Percentiles rank a stretch among this genome's conserved stretches.
These are phyloP conservation scores for Spiraea crenata DNA, from an alignment of 331 rosid genomes.

Conservation along the genomic window DNA sequence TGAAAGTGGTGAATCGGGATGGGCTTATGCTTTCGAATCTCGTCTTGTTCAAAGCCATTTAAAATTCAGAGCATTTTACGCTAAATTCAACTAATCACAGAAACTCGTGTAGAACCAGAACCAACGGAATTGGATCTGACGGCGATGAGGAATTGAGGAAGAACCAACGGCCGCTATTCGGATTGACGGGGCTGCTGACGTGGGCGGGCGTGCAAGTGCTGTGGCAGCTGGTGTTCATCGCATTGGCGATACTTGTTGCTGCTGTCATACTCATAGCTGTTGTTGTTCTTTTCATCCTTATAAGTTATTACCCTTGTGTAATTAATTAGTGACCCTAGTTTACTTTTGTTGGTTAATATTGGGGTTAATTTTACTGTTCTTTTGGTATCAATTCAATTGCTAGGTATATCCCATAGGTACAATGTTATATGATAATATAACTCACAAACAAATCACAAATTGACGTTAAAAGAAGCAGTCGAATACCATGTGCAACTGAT, in stretches of 20 bases:
- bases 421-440: not conserved
- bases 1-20: no score
- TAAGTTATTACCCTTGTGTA: slow-evolving; percentile 66
- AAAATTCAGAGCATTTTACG: no score
- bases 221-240: slow-evolving; percentile 67
- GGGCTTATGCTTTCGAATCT: no score
- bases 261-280: slow-evolving; percentile 89
- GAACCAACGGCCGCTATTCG: slow-evolving; percentile 54
- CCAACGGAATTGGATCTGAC: slow-evolving; percentile 25
- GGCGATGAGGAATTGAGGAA: slow-evolving; percentile 27
- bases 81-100: no score
- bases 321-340: not conserved
- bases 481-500: no score
- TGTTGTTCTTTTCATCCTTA: slow-evolving; percentile 70
- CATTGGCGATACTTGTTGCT: slow-evolving; percentile 67
- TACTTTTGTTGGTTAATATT: not conserved
- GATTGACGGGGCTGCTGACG: slow-evolving; percentile 74
- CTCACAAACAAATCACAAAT: no score
- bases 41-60: no score
- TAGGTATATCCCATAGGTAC: not conserved
- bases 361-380: no score
- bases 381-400: not conserved
- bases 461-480: no score
- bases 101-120: no score
- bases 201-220: slow-evolving; percentile 94